Evolutionary conservation across 2,329 filamentous ascomycete genomes (phyloP).

Genomic region (Botryotinia calthae): DNA sequence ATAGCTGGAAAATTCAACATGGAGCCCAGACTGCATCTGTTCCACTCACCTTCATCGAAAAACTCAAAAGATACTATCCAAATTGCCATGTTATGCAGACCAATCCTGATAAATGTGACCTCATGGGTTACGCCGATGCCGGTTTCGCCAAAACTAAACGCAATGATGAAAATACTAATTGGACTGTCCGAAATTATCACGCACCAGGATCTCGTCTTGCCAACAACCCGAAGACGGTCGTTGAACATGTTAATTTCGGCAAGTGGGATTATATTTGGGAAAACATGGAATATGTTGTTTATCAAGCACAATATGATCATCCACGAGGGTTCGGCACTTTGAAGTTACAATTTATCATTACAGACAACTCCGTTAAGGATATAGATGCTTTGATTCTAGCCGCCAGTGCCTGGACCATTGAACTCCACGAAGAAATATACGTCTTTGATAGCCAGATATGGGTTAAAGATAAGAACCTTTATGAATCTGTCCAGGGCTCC

Average conservation of each 20-base stretch:
- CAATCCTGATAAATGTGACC: conserved; percentile 20
- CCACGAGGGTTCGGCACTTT: neutral
- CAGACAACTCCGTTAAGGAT: neutral
- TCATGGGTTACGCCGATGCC: conserved; percentile 29
- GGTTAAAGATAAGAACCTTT: conserved; percentile 61
- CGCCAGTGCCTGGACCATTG: conserved; percentile 52
- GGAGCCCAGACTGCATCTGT: conserved; percentile 15
- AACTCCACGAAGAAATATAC: conserved; percentile 64
- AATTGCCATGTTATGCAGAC: conserved; percentile 23
- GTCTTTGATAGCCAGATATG: conserved; percentile 62
- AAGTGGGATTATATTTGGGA: conserved; percentile 27
- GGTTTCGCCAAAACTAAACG: too few species aligned
- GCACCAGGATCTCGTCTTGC: conserved; percentile 17
- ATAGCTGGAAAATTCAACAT: conserved; percentile 22
- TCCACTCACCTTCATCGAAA: conserved; percentile 23
- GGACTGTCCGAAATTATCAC: conserved; percentile 19
- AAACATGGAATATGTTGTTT: conserved; percentile 25
- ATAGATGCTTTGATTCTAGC: conserved; percentile 53
- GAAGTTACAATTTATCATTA: conserved; percentile 17
- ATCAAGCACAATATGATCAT: conserved; percentile 25
- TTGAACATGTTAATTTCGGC: conserved; percentile 26
- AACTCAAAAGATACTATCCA: conserved; percentile 22
- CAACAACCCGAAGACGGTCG: conserved; percentile 14
- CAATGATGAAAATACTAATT: conserved; percentile 19
- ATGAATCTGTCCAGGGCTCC: conserved; percentile 50